A percentile compares a stretch with the other conserved stretches of the same genome.
Conservation (phyloP, 495 filamentous ascomycete species). For the Neurospora terricola region DNA sequence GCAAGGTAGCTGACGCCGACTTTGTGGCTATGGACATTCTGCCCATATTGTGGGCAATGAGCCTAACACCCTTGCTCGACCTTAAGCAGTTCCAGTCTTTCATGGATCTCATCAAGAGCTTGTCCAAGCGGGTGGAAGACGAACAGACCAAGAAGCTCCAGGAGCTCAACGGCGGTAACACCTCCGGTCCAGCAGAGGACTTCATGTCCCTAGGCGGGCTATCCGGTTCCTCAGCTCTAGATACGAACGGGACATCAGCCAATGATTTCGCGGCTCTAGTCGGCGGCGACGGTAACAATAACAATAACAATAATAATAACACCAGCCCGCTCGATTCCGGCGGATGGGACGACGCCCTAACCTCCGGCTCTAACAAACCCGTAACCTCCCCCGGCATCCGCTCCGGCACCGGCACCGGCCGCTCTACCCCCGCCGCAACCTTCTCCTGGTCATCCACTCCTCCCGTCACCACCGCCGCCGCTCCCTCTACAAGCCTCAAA, state of each 20-base stretch:
- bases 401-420: constrained; percentile 9
- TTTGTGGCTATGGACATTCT: constrained; percentile 87
- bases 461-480: constrained; percentile 15
- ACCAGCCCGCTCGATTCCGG: constrained; percentile 30
- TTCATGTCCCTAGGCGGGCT: constrained; percentile 50
- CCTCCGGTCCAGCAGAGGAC: constrained; percentile 36
- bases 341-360: constrained; percentile 27
- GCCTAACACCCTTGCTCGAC: constrained; percentile 77
- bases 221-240: constrained; percentile 34
- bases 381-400: constrained; percentile 13
- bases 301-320: not conserved
- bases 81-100: constrained; percentile 79
- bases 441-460: constrained; percentile 54
- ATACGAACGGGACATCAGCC: constrained; percentile 44
- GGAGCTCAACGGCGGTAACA: constrained; percentile 53
- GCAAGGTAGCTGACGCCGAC: constrained; percentile 74
- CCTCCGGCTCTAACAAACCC: constrained; percentile 9
- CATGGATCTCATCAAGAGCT: constrained; percentile 72
- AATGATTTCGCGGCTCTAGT: constrained; percentile 82
- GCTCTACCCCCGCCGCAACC: constrained; percentile 26
- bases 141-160: constrained; percentile 82
- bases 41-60: constrained; percentile 85
- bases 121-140: constrained; percentile 72
- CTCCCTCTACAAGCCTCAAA: constrained; percentile 12
- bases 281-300: constrained; percentile 44